Percentiles rank a stretch among this genome's conserved stretches.
Evolutionary conservation across 768 basidiomycete species (phyloP).

Genomic region (Naganishia friedmannii): DNA sequence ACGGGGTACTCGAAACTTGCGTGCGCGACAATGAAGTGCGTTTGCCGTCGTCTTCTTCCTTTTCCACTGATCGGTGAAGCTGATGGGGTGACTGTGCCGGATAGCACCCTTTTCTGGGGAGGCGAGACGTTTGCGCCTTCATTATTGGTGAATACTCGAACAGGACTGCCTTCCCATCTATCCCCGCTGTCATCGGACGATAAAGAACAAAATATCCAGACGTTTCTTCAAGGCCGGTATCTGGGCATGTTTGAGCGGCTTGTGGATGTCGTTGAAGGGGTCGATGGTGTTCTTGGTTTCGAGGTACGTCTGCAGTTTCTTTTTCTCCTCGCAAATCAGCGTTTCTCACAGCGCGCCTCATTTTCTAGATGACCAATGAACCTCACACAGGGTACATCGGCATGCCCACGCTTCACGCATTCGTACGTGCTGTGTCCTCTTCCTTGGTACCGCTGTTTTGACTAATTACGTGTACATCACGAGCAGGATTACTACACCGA

Average conservation of each 20-base stretch:
- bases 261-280: constrained; percentile 64
- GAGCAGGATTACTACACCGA: constrained; percentile 81
- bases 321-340: no score
- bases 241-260: constrained; percentile 71
- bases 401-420: constrained; percentile 72
- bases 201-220: constrained; percentile 61
- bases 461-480: not conserved
- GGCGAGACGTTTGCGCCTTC: constrained; percentile 82
- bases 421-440: constrained; percentile 46
- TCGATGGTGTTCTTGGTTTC: constrained; percentile 81
- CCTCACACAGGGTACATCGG: constrained; percentile 90
- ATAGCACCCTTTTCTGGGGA: constrained; percentile 89
- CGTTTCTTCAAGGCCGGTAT: constrained; percentile 77
- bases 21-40: constrained; percentile 81
- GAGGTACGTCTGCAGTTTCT: constrained; percentile 61
- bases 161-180: constrained; percentile 3
- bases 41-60: not conserved
- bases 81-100: not conserved
- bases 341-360: not conserved
- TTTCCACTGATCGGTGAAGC: not conserved
- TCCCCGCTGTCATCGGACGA: not conserved
- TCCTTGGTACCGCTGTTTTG: not conserved
- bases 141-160: constrained; percentile 54
- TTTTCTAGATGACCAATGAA: constrained; percentile 78
- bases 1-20: constrained; percentile 90